phyloP scores from a whole-genome alignment of 2,329 filamentous ascomycete species.

The Penicillium decumbens region DNA sequence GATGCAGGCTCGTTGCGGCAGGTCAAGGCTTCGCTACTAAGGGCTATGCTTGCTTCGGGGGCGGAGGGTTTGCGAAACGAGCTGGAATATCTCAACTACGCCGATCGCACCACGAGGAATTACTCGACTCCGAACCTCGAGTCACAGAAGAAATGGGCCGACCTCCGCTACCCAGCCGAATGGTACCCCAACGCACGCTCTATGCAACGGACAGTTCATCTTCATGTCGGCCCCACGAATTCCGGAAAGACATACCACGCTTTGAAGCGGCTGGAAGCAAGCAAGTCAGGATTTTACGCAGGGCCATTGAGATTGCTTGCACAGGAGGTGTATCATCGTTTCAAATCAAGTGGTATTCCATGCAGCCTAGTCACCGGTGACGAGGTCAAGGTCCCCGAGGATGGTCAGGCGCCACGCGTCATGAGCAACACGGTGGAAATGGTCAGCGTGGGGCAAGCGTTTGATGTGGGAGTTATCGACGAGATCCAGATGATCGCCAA shows the following conservation, averaged over 20 bases:
- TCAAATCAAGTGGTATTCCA: conserved; percentile 68
- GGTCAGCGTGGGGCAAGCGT: conserved; percentile 54
- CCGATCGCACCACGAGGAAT: conserved; percentile 55
- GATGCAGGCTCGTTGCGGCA: conserved; percentile 22
- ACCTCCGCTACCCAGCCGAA: conserved; percentile 82
- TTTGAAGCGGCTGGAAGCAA: conserved; percentile 73
- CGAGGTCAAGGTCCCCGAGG: conserved; percentile 67
- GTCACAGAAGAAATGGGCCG: conserved; percentile 64
- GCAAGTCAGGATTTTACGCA: conserved; percentile 76
- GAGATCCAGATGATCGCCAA: conserved; percentile 98
- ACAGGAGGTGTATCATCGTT: conserved; percentile 88
- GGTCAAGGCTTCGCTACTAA: conserved; percentile 45
- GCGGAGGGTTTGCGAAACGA: conserved; percentile 51
- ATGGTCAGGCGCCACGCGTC: conserved; percentile 53
- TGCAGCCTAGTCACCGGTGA: conserved; percentile 88
- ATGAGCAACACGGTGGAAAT: conserved; percentile 94
- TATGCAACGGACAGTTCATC: conserved; percentile 75
- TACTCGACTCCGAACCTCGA: conserved; percentile 55
- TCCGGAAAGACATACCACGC: conserved; percentile 98
- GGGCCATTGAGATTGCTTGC: conserved; percentile 84
- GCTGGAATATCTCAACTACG: conserved; percentile 65
- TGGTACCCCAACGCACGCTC: conserved; percentile 84
- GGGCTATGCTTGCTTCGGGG: conserved; percentile 56
- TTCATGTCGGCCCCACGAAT: conserved; percentile 95
- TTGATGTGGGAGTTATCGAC: conserved; percentile 92